A percentile compares a stretch with the other conserved stretches of the same genome.
Conservation (phyloP, 192 early-diverging fungal species). For the Paraglomus occultum region DNA sequence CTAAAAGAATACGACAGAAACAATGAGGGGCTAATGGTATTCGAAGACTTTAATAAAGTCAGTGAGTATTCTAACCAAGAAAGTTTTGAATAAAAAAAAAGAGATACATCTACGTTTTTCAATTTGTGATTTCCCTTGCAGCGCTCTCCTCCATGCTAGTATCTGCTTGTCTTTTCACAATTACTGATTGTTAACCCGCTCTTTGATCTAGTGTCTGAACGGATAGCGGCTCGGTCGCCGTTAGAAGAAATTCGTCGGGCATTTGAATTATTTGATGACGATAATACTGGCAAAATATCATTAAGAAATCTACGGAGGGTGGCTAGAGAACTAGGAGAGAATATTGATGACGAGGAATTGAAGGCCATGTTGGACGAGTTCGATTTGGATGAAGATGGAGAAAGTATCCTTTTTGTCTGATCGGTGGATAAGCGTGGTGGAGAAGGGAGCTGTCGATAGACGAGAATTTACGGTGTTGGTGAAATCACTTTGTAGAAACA, state of each 20-base stretch:
- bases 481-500: no score
- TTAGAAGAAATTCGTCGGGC: slow-evolving; percentile 82
- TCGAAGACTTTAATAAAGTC: slow-evolving; percentile 68
- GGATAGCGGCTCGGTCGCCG: slow-evolving; percentile 69
- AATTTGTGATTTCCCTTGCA: no score
- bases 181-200: not conserved
- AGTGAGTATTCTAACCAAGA: slow-evolving; percentile 47
- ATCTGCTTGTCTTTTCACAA: no score
- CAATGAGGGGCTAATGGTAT: slow-evolving; percentile 54
- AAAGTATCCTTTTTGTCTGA: slow-evolving; percentile 53
- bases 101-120: no score
- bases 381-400: slow-evolving; percentile 81
- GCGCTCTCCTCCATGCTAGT: no score
- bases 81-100: not conserved
- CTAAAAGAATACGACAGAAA: slow-evolving; percentile 59
- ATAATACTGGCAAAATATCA: slow-evolving; percentile 63
- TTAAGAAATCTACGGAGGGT: slow-evolving; percentile 65
- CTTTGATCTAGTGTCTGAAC: slow-evolving; percentile 42
- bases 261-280: slow-evolving; percentile 78
- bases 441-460: no score
- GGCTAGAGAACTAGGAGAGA: slow-evolving; percentile 81
- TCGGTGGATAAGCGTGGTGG: no score
- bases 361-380: slow-evolving; percentile 91
- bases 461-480: no score
- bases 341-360: slow-evolving; percentile 75